Base-by-base conservation (phyloP, 1,139 yeast species). In the Pneumocystis carinii region DNA sequence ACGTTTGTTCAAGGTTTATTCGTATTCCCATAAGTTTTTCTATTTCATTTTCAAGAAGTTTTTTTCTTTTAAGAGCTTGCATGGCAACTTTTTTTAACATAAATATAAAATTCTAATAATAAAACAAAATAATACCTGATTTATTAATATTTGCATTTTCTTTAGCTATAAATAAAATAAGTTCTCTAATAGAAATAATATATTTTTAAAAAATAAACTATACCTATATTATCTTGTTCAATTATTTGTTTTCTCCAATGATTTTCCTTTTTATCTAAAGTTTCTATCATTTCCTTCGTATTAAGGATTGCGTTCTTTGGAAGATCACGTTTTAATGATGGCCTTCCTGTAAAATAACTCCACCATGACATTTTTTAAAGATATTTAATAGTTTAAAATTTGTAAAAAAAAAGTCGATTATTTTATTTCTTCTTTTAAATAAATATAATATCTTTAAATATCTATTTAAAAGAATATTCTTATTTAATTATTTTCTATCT, bases 271-370 rank as follows among this genome's bases (percentile, higher is more conserved):
- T 92, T 90, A 70, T 83, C 83, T 65, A 92, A 79, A 76, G 90
- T 84, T 69, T 86, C 86, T 68, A 92, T 86, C 72, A 90, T 97
- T 73, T 88, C 95, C 68, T 97, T 81, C 68, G 92, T 79, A 69
- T 85, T 87, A 64, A 92, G 87, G 66, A 92, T 92, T 53, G 98
- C 96, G 81, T 87, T 85, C 79, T 89, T 90, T 63, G 97, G 95
- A 70, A 83, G 80, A 72, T 89, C 96, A 12, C 55, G 27, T 48
- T 48, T 48, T 48, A 29, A 48, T 48, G 55, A 48, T 48, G 55
- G 27, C 24, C 27, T 48, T 24, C 55, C 55, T 48, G 55, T 48
- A 48, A 48, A 48, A 48, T 48, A 48, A 24, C n/a, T 48, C 55
- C 55, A 48, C 55, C 55, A 48, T n/a, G 55, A 48, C 55, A 48